Conservation (phyloP, 352 stramenopile species). For the Globisporangium yorkense region DNA sequence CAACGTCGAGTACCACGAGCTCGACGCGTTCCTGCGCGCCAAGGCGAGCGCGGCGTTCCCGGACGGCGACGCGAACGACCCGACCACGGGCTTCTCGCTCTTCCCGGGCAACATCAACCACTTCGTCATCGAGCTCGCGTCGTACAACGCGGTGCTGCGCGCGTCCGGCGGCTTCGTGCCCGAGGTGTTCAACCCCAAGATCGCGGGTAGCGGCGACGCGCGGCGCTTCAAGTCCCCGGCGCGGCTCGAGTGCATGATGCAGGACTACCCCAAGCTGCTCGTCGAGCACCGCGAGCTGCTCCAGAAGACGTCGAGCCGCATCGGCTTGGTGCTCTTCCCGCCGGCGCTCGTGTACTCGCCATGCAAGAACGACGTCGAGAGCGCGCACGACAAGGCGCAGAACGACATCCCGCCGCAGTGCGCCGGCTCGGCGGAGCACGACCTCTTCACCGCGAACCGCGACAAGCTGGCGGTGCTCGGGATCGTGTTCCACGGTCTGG, state of each 20-base stretch:
- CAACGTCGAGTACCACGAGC: slow-evolving; percentile 74
- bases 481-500: slow-evolving; percentile 5
- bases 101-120: slow-evolving; percentile 80
- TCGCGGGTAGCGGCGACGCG: slow-evolving; percentile 15
- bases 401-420: slow-evolving; percentile 59
- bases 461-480: slow-evolving; percentile 31
- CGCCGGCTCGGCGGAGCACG: slow-evolving; percentile 56
- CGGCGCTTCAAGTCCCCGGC: slow-evolving; percentile 57
- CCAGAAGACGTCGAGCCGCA: slow-evolving; percentile 1
- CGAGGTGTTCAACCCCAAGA: slow-evolving; percentile 75
- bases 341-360: slow-evolving; percentile 61
- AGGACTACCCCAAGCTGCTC: slow-evolving; percentile 67
- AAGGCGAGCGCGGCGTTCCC: slow-evolving; percentile 33
- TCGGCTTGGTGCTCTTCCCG: slow-evolving; percentile 52
- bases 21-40: slow-evolving; percentile 59
- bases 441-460: slow-evolving; percentile 46
- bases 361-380: slow-evolving; percentile 65
- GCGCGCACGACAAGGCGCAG: slow-evolving; percentile 39
- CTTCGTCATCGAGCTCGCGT: slow-evolving; percentile 41
- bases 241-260: slow-evolving; percentile 77
- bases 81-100: slow-evolving; percentile 38
- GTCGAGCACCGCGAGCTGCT: slow-evolving; percentile 20
- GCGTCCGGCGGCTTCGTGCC: slow-evolving; percentile 46
- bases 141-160: slow-evolving; percentile 46
- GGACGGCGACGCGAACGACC: slow-evolving; percentile 59